Percentiles rank a stretch among this genome's conserved stretches.
Conservation (phyloP, 352 stramenopile species). For the Ophiocytium majus region DNA sequence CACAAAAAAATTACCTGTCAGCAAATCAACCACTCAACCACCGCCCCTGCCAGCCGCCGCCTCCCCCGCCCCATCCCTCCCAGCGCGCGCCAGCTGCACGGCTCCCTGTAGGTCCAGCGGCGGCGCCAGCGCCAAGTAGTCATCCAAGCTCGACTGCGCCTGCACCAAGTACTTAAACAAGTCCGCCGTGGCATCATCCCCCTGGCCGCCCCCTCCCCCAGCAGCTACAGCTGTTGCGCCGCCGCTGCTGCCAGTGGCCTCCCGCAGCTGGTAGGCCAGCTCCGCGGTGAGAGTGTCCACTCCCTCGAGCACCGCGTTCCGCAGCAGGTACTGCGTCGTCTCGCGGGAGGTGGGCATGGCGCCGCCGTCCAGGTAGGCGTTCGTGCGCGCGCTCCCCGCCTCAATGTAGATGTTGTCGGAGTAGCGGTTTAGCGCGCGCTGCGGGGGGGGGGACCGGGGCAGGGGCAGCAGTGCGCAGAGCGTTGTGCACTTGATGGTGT, state of each 20-base stretch:
- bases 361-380: constrained; percentile 22
- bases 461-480: neutral
- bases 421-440: constrained; percentile 14
- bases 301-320: neutral
- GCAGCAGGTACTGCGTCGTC: constrained; percentile 26
- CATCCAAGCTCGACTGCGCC: neutral
- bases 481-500: neutral
- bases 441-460: neutral
- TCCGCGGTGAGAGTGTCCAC: constrained; percentile 16
- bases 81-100: neutral
- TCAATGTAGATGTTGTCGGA: constrained; percentile 24
- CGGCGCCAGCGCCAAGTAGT: constrained; percentile 13
- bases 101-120: neutral
- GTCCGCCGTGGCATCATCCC: neutral
- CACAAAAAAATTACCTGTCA: too few species aligned
- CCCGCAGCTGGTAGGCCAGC: neutral
- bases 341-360: constrained; percentile 10
- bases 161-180: neutral
- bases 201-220: neutral
- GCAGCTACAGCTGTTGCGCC: too few species aligned
- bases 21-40: too few species aligned
- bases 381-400: neutral
- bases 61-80: too few species aligned
- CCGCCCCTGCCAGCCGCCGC: too few species aligned
- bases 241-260: neutral